Percentiles rank a stretch among this genome's conserved stretches.
phyloP scores from a whole-genome alignment of 2,329 filamentous ascomycete species.

The Fusarium nurragi region DNA sequence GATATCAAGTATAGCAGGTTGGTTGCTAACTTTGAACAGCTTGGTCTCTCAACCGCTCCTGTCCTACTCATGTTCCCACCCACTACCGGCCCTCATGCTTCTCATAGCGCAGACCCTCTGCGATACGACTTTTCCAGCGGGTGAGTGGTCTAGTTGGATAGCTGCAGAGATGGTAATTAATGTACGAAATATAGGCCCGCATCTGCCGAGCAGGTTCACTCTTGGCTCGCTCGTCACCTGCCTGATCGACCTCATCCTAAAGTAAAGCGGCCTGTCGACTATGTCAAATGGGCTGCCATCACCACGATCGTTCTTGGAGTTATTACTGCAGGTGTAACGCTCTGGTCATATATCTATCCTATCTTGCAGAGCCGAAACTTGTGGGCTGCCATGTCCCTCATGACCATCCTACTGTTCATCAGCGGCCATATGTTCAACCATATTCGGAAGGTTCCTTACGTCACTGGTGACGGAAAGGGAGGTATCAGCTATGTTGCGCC shows the following conservation, averaged over 20 bases:
- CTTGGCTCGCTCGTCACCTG: slow-evolving; percentile 82
- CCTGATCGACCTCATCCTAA: slow-evolving; percentile 79
- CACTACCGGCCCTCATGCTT: slow-evolving; percentile 82
- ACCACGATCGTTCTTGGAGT: slow-evolving; percentile 75
- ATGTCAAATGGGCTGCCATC: slow-evolving; percentile 74
- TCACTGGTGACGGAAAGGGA: slow-evolving; percentile 83
- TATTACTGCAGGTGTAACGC: slow-evolving; percentile 74
- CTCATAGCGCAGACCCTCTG: slow-evolving; percentile 71
- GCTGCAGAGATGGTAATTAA: background rate
- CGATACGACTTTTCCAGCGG: slow-evolving; percentile 87
- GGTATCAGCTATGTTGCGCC: slow-evolving; percentile 89
- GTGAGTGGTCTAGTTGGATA: slow-evolving; percentile 58
- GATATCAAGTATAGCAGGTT: background rate
- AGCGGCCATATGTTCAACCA: slow-evolving; percentile 99
- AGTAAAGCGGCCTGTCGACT: slow-evolving; percentile 89
- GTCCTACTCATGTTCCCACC: slow-evolving; percentile 89
- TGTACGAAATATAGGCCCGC: slow-evolving; percentile 63
- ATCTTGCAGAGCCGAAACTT: slow-evolving; percentile 89
- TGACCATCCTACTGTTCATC: slow-evolving; percentile 90
- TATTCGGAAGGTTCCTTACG: slow-evolving; percentile 94
- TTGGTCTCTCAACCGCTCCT: slow-evolving; percentile 93
- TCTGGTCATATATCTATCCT: slow-evolving; percentile 82
- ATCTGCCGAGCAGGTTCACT: slow-evolving; percentile 79
- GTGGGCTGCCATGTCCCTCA: slow-evolving; percentile 90
- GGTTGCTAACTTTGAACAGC: slow-evolving; percentile 59